Percentiles rank a stretch among this genome's conserved stretches.
phyloP scores from a whole-genome alignment of 1,139 yeast genomes.

The Suhomyces chickasaworum region DNA sequence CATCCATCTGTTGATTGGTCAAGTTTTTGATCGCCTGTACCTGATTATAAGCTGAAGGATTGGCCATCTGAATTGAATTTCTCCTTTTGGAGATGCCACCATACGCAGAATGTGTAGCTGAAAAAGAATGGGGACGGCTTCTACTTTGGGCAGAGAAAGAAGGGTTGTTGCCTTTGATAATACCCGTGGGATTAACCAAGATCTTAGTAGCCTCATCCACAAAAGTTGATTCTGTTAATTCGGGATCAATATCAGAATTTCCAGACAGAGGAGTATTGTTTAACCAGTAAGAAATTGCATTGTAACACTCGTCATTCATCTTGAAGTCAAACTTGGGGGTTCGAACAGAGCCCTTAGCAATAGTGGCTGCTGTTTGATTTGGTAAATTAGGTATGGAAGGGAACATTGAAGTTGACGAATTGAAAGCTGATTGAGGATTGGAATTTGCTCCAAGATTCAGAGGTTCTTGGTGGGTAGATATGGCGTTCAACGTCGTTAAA shows the following conservation, averaged over 20 bases:
- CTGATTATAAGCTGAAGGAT: slow-evolving; percentile 10
- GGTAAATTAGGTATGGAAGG: slow-evolving; percentile 16
- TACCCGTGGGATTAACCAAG: slow-evolving; percentile 18
- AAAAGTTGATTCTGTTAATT: slow-evolving; percentile 1
- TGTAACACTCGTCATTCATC: slow-evolving; percentile 45
- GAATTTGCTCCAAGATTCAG: neutral
- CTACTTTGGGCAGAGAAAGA: slow-evolving; percentile 5
- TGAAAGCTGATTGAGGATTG: slow-evolving; percentile 2
- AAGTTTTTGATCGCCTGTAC: slow-evolving; percentile 3
- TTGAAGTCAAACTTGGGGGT: slow-evolving; percentile 31
- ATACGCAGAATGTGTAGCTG: slow-evolving; percentile 14
- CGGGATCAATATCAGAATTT: slow-evolving; percentile 6
- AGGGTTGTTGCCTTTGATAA: slow-evolving; percentile 14
- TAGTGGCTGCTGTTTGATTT: slow-evolving; percentile 12
- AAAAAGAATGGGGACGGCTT: slow-evolving; percentile 16
- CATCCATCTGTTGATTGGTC: slow-evolving; percentile 8
- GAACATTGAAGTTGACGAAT: neutral
- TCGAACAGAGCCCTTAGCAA: slow-evolving; percentile 2
- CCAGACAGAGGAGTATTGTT: slow-evolving; percentile 20
- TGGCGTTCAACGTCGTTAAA: slow-evolving; percentile 21
- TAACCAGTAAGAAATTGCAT: slow-evolving; percentile 43
- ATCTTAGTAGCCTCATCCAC: slow-evolving; percentile 16
- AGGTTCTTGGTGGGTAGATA: slow-evolving; percentile 5
- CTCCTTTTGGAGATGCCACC: slow-evolving; percentile 15
- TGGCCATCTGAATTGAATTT: slow-evolving; percentile 15